A percentile compares a stretch with the other conserved stretches of the same genome.
These are phyloP conservation scores for Polyplosphaeria fusca DNA, from an alignment of 495 filamentous ascomycete species.

Conservation along the genomic window DNA sequence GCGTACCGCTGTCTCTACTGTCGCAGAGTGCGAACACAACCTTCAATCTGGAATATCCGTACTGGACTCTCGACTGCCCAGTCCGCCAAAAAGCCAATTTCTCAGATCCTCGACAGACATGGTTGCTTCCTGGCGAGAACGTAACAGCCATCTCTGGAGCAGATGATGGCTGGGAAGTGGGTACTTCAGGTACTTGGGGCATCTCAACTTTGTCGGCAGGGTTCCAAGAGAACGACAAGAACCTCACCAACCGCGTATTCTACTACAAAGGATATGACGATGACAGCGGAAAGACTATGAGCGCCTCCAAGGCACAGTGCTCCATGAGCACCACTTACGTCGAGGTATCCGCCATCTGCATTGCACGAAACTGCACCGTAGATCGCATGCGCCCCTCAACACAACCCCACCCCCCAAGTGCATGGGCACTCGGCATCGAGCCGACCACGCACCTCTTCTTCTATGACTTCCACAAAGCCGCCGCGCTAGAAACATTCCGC, in stretches of 20 bases:
- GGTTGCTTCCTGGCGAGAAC: not conserved
- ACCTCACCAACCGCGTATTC: not conserved
- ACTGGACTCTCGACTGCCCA: constrained; percentile 24
- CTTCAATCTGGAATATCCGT: constrained; percentile 28
- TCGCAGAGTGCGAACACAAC: constrained; percentile 4
- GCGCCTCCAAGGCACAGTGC: constrained; percentile 13
- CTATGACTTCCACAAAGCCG: not conserved
- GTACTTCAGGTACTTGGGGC: not conserved
- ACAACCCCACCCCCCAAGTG: constrained; percentile 2
- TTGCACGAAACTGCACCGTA: constrained; percentile 9
- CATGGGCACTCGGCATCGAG: not conserved
- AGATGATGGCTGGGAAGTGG: not conserved
- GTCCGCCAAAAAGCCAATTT: not conserved
- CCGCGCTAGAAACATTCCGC: not conserved
- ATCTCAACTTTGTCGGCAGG: not conserved
- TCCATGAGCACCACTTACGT: constrained; percentile 24
- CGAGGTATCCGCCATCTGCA: constrained; percentile 13
- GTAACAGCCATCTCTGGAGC: not conserved
- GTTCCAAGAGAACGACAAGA: not conserved
- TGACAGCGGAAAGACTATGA: not conserved
- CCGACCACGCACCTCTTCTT: not conserved
- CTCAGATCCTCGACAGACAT: too few species aligned
- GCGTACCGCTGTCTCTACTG: constrained; percentile 7
- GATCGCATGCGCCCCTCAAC: constrained; percentile 17
- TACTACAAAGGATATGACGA: constrained; percentile 10